Evolutionary conservation across 768 basidiomycete species (phyloP).

Genomic region (Lactifluus subvellereus): DNA sequence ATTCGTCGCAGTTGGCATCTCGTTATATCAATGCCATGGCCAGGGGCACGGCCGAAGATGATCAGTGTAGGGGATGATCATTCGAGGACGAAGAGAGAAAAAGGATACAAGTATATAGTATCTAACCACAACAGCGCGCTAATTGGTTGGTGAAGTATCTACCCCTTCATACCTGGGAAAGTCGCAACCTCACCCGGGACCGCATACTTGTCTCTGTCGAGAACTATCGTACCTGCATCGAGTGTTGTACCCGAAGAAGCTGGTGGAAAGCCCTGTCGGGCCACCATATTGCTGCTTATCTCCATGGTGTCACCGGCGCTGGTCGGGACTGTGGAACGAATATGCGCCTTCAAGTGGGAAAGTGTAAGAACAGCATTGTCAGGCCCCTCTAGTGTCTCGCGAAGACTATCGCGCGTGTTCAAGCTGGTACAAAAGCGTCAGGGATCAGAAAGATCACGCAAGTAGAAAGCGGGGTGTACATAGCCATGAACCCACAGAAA

Average conservation of each 20-base stretch:
- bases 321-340: no score
- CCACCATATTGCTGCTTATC: no score
- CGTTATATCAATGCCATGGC: no score
- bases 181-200: background rate
- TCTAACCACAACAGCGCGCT: no score
- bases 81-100: no score
- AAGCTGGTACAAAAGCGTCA: background rate
- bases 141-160: background rate
- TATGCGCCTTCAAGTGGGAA: background rate
- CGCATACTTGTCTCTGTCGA: background rate
- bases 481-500: constrained; percentile 1
- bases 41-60: no score
- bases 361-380: background rate
- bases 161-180: background rate
- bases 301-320: background rate
- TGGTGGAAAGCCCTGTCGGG: background rate
- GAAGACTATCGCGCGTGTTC: background rate
- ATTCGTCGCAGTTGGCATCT: no score
- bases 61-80: no score
- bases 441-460: background rate
- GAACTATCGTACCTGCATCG: background rate
- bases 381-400: background rate
- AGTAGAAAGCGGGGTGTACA: background rate
- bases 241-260: background rate
- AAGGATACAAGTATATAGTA: no score